Evolutionary conservation across 805 yeast genomes (phyloP), one percentile per base, ranked within the genome.

Genomic region (Tetrapisispora fleetii): DNA sequence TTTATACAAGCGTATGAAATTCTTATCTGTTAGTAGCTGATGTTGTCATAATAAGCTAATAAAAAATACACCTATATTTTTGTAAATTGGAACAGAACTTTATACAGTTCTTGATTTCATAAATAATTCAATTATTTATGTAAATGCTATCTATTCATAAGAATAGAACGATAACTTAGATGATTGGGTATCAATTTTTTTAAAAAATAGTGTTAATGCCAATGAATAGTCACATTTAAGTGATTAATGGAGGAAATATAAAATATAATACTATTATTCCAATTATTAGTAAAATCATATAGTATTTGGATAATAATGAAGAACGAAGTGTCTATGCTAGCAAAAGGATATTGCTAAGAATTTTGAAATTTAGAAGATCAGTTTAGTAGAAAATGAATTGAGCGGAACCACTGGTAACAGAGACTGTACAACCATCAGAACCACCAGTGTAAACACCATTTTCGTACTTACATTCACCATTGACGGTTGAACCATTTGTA

Each of bases 351-450:
- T n/a, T 18, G 38, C 40, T 17, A 37, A 37, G 11, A 18, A 19
- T 18, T 5, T n/a, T 11, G 22, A 13, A 39, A 39, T 4, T 22
- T 4, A 22, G 32, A 21, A 16, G 3, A 27, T 40, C 17, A 32
- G 14, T 10, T n/a, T 54, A 72, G 63, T 73, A 77, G 59, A 79
- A 74, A 58, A 81, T 83, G 61, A 80, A 80, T 61, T 78, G 66
- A 50, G 82, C 86, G 46, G 71, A 59, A 63, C 86, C 86, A 32
- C 72, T 67, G 41, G 78, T 72, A 37, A 81, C 81, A 45, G 79
- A 75, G 53, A 81, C 85, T 47, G 95, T 85, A 75, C 95, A 85
- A 59, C 95, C 95, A 62, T 84, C 88, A 50, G 82, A 80, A 51
- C 70, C 65, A 55, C 87, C 88, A 54, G 67, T 67, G 77, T 81